Evolutionary conservation across 768 basidiomycete genomes (phyloP), one percentile per base, ranked within the genome.

Genomic region (Leccinellum albellum): DNA sequence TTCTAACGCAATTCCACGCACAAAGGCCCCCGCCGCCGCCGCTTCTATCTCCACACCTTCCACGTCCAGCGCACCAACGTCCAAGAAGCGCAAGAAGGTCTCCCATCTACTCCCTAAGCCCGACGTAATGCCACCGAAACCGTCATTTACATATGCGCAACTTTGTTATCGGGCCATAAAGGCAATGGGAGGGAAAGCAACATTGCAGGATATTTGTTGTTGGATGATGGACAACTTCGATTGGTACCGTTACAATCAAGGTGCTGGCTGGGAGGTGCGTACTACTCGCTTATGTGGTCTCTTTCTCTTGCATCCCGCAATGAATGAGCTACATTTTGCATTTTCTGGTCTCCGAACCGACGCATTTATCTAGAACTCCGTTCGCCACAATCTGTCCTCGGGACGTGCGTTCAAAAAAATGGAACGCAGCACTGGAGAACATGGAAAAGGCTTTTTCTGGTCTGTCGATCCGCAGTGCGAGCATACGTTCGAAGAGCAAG

Each of bases 361-460:
- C 50, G 31, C n/a, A 45, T 53, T 24, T 53, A 26, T 60, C n/a
- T 67, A 94, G 91, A 94, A 90, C 64, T 96, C 96, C 29, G 88
- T 98, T 47, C 88, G 94, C 21, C 94, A 98, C 67, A 95, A 94
- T 69, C 74, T 99, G n/a, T 95, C 94, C 1, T 91, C 93, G 12
- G 88, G 89, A 68, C 85, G 87, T 49, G 93, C 91, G 0, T 99
- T 99, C 75, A 79, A 90, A 70, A 98, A 98, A 73, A 80, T 91
- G 70, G 91, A 94, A 57, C 81, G 91, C 29, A 88, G 86, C 59
- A 83, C 86, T 6, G 89, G 92, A 57, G 91, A 89, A 76, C 82
- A 88, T 58, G 89, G 91, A 9, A 97, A 96, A 70, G 95, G 94
- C 2, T 93, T 87, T 62, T 92, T 94, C 61, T 98, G 95, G 95